Conservation (phyloP, 2,329 filamentous ascomycete species). For the Cercospora sojina region DNA sequence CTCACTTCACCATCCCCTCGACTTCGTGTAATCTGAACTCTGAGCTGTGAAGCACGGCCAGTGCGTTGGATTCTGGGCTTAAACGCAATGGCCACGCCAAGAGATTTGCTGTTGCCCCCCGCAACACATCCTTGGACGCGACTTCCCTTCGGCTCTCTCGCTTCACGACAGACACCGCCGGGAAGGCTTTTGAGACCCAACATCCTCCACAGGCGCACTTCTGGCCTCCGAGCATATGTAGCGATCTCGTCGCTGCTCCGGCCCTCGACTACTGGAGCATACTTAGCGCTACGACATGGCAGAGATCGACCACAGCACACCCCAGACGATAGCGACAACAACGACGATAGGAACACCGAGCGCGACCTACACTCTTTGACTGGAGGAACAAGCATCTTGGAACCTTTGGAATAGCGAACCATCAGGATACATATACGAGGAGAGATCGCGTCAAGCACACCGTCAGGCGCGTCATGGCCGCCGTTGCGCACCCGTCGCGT, state of each 20-base stretch:
- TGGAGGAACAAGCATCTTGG: conserved; percentile 18
- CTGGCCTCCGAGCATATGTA: conserved; percentile 28
- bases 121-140: conserved; percentile 8
- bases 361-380: conserved; percentile 24
- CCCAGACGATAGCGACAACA: conserved; percentile 22
- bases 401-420: conserved; percentile 26
- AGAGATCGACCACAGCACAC: conserved; percentile 28
- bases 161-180: background rate
- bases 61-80: background rate
- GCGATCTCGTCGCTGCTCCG: conserved; percentile 32
- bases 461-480: conserved; percentile 37
- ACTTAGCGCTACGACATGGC: conserved; percentile 34
- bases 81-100: background rate
- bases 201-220: conserved; percentile 15
- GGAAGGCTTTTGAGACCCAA: conserved; percentile 6
- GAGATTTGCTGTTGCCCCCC: conserved; percentile 3
- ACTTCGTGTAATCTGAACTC: background rate
- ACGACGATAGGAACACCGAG: conserved; percentile 21
- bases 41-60: background rate
- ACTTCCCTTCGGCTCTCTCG: conserved; percentile 5
- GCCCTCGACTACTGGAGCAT: conserved; percentile 30
- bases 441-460: conserved; percentile 26
- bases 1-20: background rate
- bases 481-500: conserved; percentile 36
- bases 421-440: conserved; percentile 22